A percentile compares a stretch with the other conserved stretches of the same genome.
phyloP scores from a whole-genome alignment of 306 rosid species.

The Comarum palustre region DNA sequence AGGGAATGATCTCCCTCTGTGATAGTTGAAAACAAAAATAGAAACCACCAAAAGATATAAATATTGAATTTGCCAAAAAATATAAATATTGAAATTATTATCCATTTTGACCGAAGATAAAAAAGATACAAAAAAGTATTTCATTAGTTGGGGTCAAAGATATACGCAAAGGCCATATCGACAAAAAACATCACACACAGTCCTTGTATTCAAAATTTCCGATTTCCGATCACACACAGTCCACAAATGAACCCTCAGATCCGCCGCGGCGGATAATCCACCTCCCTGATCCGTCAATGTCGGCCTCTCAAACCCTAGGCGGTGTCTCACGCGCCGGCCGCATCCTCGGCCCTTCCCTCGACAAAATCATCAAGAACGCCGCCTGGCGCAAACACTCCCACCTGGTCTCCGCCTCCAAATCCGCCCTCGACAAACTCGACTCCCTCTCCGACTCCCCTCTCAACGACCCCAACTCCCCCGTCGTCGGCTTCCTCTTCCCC shows the following conservation, averaged over 20 bases:
- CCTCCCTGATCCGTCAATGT: slow-evolving; percentile 42
- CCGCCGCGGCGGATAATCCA: neutral
- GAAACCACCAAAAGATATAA: no score
- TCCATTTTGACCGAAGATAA: no score
- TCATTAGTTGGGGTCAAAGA: neutral
- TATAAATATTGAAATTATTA: no score
- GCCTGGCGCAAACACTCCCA: slow-evolving; percentile 99
- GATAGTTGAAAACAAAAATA: no score
- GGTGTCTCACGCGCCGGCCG: slow-evolving; percentile 89
- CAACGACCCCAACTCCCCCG: slow-evolving; percentile 47
- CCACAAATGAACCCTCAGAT: slow-evolving; percentile 8
- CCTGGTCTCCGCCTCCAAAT: slow-evolving; percentile 85
- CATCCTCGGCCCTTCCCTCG: slow-evolving; percentile 81
- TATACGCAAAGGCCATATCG: no score
- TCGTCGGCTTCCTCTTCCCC: slow-evolving; percentile 53
- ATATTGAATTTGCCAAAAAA: no score
- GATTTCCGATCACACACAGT: slow-evolving; percentile 14
- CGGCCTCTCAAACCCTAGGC: slow-evolving; percentile 86
- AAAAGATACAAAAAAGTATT: no score
- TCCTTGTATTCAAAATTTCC: no score
- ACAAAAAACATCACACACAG: no score
- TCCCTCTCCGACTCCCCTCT: slow-evolving; percentile 43
- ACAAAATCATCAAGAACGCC: slow-evolving; percentile 91
- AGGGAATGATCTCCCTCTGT: no score
- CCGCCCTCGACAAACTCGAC: slow-evolving; percentile 86